Base-by-base conservation (phyloP, 768 basidiomycete species). In the Phlegmacium glaucopus region DNA sequence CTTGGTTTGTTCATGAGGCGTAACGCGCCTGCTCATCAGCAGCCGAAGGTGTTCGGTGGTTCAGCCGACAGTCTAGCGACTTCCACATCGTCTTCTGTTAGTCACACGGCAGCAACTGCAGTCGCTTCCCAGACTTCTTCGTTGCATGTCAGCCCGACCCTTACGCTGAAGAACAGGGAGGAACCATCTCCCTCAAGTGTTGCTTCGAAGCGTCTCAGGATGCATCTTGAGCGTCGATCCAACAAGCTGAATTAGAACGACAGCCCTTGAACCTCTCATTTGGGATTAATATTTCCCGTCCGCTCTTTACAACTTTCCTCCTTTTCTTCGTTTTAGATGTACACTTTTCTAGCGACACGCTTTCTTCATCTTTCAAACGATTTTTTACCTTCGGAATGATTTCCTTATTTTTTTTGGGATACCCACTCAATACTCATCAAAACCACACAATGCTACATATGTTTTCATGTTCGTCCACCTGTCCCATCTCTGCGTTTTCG, bases 21-120 rank as follows among this genome's bases (percentile, higher is more conserved):
- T 53, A 76, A 76, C 37, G 61, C 64, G 18, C 61, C 77, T 6
- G 55, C 67, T 38, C 72, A 83, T 58, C 68, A 74, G 37, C 68
- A 65, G 10, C 89, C 88, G 4, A 79, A 65, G 4, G 78, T 77
- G 8, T 61, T 90, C 45, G 87, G 88, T 25, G 87, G 87, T 11
- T 76, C 74, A 10, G 61, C 51, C 32, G 52, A 50, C 28, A 51
- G 51, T 35, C 42, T 42, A n/a, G 50, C 49, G 22, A 49, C 39
- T 26, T 39, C 42, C 12, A 42, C 16, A n/a, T n/a, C n/a, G n/a
- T n/a, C n/a, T 43, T 76, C 72, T 43, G 81, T 75, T 9, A 34
- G 63, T 16, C 32, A 52, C 39, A 56, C 60, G 25, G 55, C 54
- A 3, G 55, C 54, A 3, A 35, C 45, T 12, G 47, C 39, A 18